These are phyloP conservation scores for Lepidium africanum DNA, from an alignment of 345 rosid genomes.

Conservation along the genomic window DNA sequence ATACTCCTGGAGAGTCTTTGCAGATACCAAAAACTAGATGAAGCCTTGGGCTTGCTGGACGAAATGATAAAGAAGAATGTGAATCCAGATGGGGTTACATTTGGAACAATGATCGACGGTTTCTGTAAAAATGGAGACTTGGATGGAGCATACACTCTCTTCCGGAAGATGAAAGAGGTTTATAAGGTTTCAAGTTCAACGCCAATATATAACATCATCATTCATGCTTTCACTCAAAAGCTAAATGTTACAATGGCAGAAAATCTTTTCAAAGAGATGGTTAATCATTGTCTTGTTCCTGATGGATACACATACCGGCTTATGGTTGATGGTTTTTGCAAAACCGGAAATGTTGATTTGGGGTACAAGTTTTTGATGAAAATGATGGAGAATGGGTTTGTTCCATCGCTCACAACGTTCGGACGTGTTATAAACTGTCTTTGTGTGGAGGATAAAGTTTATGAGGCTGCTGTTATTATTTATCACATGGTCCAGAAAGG, in stretches of 20 bases:
- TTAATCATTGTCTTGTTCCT: conserved; percentile 44
- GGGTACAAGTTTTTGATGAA: conserved; percentile 50
- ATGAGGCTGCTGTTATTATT: conserved; percentile 63
- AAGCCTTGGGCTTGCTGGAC: conserved; percentile 56
- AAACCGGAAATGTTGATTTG: conserved; percentile 49
- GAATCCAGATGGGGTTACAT: conserved; percentile 52
- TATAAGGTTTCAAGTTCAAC: conserved; percentile 46
- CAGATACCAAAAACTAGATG: conserved; percentile 48
- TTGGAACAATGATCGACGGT: conserved; percentile 65
- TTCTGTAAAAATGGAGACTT: conserved; percentile 58
- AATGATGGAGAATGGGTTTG: conserved; percentile 52
- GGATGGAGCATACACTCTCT: conserved; percentile 53
- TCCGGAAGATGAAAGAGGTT: conserved; percentile 48
- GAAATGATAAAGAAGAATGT: conserved; percentile 52
- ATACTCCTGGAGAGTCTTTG: conserved; percentile 86
- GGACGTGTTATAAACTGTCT: conserved; percentile 87
- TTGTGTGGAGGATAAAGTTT: conserved; percentile 55
- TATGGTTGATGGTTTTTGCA: conserved; percentile 82
- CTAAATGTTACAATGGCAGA: conserved; percentile 51
- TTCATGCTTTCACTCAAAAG: conserved; percentile 58
- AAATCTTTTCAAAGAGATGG: conserved; percentile 69
- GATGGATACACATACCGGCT: conserved; percentile 69
- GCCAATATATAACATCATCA: conserved; percentile 69
- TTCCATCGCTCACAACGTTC: conserved; percentile 60
- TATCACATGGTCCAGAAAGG: conserved; percentile 62